Evolutionary conservation across 441 rosid genomes (phyloP).

Genomic region (Syzygium malaccense): DNA sequence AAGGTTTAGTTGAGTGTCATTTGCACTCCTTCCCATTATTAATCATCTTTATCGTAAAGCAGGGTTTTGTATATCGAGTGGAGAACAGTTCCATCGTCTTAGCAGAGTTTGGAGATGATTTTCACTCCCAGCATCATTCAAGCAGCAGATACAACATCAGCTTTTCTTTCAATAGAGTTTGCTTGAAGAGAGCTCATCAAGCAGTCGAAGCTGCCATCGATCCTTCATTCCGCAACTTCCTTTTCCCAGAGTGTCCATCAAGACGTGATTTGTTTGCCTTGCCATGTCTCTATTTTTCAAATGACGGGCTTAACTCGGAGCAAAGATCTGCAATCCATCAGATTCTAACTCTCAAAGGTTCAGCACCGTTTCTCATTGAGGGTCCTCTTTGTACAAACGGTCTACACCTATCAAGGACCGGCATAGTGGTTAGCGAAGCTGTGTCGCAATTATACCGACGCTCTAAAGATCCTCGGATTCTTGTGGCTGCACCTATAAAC

Average conservation of each 20-base stretch:
- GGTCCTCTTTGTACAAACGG: constrained; percentile 11
- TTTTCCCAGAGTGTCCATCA: constrained; percentile 18
- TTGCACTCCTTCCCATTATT: neutral
- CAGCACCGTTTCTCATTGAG: constrained; percentile 27
- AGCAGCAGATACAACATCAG: constrained; percentile 23
- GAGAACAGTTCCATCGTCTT: constrained; percentile 11
- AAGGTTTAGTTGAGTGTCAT: neutral
- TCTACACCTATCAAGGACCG: constrained; percentile 9
- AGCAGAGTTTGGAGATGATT: constrained; percentile 32
- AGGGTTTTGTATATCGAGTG: constrained; percentile 32
- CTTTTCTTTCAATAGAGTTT: constrained; percentile 39
- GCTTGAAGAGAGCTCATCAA: constrained; percentile 37
- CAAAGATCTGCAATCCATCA: constrained; percentile 7
- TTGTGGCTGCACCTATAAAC: constrained; percentile 30
- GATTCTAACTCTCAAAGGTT: constrained; percentile 16
- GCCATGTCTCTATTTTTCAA: neutral
- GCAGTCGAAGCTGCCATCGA: constrained; percentile 28
- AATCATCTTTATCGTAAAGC: neutral
- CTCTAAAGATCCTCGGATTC: constrained; percentile 9
- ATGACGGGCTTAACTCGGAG: neutral
- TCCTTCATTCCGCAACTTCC: constrained; percentile 14
- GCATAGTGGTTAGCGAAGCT: constrained; percentile 21
- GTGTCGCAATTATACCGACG: constrained; percentile 15
- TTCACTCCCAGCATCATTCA: constrained; percentile 21
- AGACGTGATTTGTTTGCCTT: neutral